Conservation (phyloP, 139 green algal genomes). For the Chlorella sp. region DNA sequence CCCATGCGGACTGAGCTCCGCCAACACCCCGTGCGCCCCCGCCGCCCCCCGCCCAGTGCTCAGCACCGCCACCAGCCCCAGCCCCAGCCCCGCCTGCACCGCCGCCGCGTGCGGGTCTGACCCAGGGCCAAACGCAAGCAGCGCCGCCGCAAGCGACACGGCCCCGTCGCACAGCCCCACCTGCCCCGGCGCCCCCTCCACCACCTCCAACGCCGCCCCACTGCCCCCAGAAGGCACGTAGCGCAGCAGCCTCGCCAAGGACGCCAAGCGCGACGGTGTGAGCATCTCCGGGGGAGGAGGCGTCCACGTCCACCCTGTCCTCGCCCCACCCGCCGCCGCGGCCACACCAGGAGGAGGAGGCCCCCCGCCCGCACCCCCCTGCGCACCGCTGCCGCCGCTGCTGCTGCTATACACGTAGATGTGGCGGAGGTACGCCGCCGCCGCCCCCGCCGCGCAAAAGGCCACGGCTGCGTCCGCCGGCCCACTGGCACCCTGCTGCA, state of each 20-base stretch:
- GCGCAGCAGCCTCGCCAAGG: conserved; percentile 2
- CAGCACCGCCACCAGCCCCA: conserved; percentile 9
- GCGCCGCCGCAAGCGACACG: conserved; percentile 30
- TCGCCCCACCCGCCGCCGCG: not conserved
- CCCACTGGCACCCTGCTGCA: not conserved
- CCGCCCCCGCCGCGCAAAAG: conserved; percentile 30
- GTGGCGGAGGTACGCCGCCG: conserved; percentile 22
- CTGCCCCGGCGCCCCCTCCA: conserved; percentile 40
- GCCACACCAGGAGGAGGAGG: too few relatives aligned
- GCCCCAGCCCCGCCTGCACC: conserved; percentile 24
- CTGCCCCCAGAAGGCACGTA: not conserved
- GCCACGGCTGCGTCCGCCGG: not conserved
- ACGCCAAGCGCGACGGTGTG: conserved; percentile 9
- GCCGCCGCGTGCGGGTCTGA: conserved; percentile 28
- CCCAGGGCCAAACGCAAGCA: conserved; percentile 39
- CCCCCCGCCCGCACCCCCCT: too few relatives aligned
- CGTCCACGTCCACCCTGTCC: not conserved
- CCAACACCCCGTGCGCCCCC: conserved; percentile 4
- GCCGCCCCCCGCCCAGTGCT: not conserved
- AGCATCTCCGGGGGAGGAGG: conserved; percentile 42
- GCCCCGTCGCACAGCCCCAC: conserved; percentile 53
- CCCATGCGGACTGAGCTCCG: conserved; percentile 58
- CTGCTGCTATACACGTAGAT: too few relatives aligned
- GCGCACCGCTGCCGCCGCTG: not conserved
- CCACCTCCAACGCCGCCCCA: conserved; percentile 20